Evolutionary conservation across 352 stramenopile species (phyloP), one percentile per base, ranked within the genome.

Genomic region (Phytophthora palmivora): DNA sequence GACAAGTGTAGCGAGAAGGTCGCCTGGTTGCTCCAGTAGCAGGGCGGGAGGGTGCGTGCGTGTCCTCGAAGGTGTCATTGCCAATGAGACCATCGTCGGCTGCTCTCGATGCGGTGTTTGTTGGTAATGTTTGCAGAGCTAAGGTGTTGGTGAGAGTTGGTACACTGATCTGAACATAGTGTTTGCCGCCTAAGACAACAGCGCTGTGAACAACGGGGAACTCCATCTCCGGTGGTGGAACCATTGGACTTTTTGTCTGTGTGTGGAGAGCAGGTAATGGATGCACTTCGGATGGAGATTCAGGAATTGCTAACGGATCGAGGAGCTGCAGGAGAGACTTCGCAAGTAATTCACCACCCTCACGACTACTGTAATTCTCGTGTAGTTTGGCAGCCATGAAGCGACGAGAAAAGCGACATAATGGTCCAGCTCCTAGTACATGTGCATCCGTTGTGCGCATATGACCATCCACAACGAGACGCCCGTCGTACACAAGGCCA

Each of bases 401-500:
- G 7, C 88, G 82, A 9, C 89, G 55, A 1, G 88, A 96, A 55
- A 97, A 96, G 22, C 89, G 85, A 21, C 85, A 92, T 16, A 93
- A 61, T 5, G 68, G 79, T 2, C 89, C 89, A 11, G 74, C 84
- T 8, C 72, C 85, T 2, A 95, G 74, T n/a, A 97, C 85, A 32
- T 69, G 59, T 9, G 78, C 65, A 58, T 98, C 93, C 0, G 88
- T 89, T 22, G 93, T 98, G 22, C 79, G 77, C 76, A 97, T 92
- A 32, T 70, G 63, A 12, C 83, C 83, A 56, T 96, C 90, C 18
- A 98, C 92, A 28, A 98, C 91, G 24, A 98, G 79, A 0, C 89
- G 79, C 0, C 92, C 92, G 61, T 98, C 92, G 65, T 97, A 98
- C 18, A 98, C 92, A 28, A 98, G 81, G 6, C 92, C 93, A 51